A percentile compares a stretch with the other conserved stretches of the same genome.
These are phyloP conservation scores for Allium fistulosum DNA, from an alignment of 106 monocot species.

Conservation along the genomic window DNA sequence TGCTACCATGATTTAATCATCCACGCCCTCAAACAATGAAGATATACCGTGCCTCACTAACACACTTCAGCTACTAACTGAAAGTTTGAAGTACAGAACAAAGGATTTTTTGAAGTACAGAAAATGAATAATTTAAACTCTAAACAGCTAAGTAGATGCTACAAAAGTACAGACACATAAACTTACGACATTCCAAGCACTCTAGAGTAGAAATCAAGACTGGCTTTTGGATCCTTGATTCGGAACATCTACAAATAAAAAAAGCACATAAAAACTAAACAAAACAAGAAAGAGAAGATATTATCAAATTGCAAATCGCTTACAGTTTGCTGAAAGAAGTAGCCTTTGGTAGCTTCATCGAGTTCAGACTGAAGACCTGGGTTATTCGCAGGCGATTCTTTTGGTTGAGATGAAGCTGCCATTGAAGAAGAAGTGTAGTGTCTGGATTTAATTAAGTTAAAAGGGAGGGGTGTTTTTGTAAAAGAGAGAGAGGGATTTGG, in stretches of 20 bases:
- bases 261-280: not conserved
- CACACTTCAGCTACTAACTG: too few species aligned
- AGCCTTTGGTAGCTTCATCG: constrained; percentile 77
- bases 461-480: not conserved
- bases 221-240: constrained; percentile 88
- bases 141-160: too few species aligned
- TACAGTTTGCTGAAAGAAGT: constrained; percentile 98
- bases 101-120: too few species aligned
- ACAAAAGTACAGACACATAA: constrained; percentile 3
- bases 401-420: constrained; percentile 37
- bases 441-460: not conserved
- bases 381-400: constrained; percentile 79
- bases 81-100: too few species aligned
- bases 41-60: too few species aligned
- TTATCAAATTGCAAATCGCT: not conserved
- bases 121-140: too few species aligned
- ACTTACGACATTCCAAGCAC: constrained; percentile 97
- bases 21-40: too few species aligned
- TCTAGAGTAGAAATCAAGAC: constrained; percentile 95
- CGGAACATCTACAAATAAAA: constrained; percentile 77
- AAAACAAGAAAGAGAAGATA: not conserved
- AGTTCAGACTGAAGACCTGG: constrained; percentile 63
- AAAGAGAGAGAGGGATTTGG: constrained; percentile 1
- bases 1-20: too few species aligned
- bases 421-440: constrained; percentile 15